Evolutionary conservation across 257 asterid species (phyloP), one percentile per base, ranked within the genome.

Genomic region (Nicotiana undulata): DNA sequence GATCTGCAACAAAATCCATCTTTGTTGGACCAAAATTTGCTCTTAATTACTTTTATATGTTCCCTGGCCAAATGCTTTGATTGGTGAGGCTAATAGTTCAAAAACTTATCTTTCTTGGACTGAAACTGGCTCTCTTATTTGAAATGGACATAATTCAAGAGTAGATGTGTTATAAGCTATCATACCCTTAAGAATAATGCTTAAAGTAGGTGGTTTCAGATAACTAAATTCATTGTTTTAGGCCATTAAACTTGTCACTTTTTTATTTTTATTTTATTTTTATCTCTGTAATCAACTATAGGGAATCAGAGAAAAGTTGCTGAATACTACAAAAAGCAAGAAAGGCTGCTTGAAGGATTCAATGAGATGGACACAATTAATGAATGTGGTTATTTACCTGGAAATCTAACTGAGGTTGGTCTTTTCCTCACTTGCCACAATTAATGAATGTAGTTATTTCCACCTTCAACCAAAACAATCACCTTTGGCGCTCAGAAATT

Each of bases 261-360:
- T 11, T n/a, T 2, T 26, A 26, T 26, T 26, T 26, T 26, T n/a
- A n/a, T n/a, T n/a, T n/a, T n/a, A n/a, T 0, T 26, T 26, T 26
- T 26, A 26, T 59, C 40, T 12, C 0, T n/a, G 59, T 64, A 16
- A 31, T 44, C 15, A 0, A 7, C 52, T 29, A 67, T 75, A 95
- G 99, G 80, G 88, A 93, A 90, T 67, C 92, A 88, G 80, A 84
- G 88, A 75, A 90, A 87, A 86, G 86, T 95, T 86, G 90, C 90
- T 17, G 97, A 93, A 80, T 95, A 95, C 81, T 95, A 95, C 92
- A 86, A 93, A 86, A 86, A 88, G 84, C 98, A 93, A 84, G 93
- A 91, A 87, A 87, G 91, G 65, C 93, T 95, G 65, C 90, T 95
- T 3, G 90, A 91, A 87, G 95, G 95, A 52, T 93, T 88, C 86